Conservation (phyloP, 2,329 filamentous ascomycete species). For the Sporothrix schenckii region DNA sequence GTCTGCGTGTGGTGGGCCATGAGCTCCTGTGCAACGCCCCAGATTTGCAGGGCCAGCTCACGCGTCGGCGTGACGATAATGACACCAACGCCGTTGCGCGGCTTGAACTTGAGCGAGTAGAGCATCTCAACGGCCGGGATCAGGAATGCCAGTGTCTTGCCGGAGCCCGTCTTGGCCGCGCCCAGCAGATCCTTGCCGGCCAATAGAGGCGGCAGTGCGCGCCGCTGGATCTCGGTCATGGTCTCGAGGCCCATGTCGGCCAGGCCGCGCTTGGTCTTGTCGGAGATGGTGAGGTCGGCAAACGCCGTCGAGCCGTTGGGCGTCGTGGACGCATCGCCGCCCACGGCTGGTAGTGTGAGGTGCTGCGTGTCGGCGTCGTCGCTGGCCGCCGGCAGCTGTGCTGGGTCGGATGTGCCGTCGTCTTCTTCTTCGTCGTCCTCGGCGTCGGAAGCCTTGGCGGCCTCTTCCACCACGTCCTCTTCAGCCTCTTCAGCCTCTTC, state of each 20-base stretch:
- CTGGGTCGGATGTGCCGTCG: constrained; percentile 40
- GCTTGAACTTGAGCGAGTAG: constrained; percentile 87
- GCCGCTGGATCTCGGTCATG: constrained; percentile 93
- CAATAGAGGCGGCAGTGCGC: constrained; percentile 83
- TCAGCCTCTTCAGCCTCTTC: neutral
- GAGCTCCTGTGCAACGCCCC: constrained; percentile 89
- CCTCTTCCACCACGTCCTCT: constrained; percentile 32
- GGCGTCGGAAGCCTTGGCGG: constrained; percentile 30
- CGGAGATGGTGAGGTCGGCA: constrained; percentile 78
- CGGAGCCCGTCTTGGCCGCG: constrained; percentile 88
- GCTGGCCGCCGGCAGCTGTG: constrained; percentile 31
- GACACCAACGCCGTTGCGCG: constrained; percentile 88
- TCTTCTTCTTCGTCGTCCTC: constrained; percentile 39
- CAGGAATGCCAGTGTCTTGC: constrained; percentile 91
- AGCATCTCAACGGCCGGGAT: constrained; percentile 95
- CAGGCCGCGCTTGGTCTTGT: constrained; percentile 86
- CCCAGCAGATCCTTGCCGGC: constrained; percentile 89
- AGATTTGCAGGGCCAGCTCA: constrained; percentile 93
- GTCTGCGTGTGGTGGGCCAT: constrained; percentile 94
- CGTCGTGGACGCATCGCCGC: constrained; percentile 46
- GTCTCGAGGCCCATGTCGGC: constrained; percentile 88
- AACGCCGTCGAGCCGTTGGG: constrained; percentile 65
- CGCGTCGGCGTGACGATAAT: constrained; percentile 91
- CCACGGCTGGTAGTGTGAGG: constrained; percentile 58
- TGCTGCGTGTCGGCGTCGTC: constrained; percentile 46